Evolutionary conservation across 305 asterid genomes (phyloP), one percentile per base, ranked within the genome.

Genomic region (Striga hermonthica): DNA sequence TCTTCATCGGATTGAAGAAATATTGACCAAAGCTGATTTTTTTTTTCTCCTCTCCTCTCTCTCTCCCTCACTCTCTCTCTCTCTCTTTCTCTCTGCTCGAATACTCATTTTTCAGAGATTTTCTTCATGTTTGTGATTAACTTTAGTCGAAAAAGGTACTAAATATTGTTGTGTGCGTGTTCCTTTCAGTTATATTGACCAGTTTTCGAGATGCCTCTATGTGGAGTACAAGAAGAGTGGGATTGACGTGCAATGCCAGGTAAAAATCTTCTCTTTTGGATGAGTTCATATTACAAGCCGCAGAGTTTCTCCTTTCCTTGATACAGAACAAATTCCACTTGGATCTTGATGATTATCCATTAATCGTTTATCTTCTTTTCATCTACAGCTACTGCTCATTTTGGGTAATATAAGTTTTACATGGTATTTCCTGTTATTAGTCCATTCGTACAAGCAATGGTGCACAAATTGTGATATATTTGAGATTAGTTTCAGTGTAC

Each of bases 221-320:
- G 96, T 89, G 41, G 96, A 89, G 74, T 89, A 89, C 89, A 89
- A 89, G 81, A 84, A 84, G 71, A 84, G 79, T 7, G 95, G 96
- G 35, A 89, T 89, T 35, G 95, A 89, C 69, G 96, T 89, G 71
- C 96, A 86, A 78, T 89, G 96, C 68, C 96, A 89, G 96, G 96
- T 89, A 74, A 52, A 61, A 58, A 31, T 57, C 53, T 52, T 50
- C 58, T 53, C 7, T 40, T 16, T 44, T 12, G 36, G 47, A 16
- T 41, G 9, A 15, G 13, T 38, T 44, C 35, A 22, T 40, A 3
- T 47, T 9, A 52, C 15, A 39, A 5, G 63, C 31, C 12, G 28
- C 14, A 31, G 7, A 34, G 35, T 10, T 54, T 54, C 36, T 22
- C 39, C 9, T 9, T 54, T 54, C 39, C 9, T 9, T 54, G 6